A percentile compares a stretch with the other conserved stretches of the same genome.
Evolutionary conservation across 2,329 filamentous ascomycete genomes (phyloP).

Genomic region (Verticillium zaregamsianum): DNA sequence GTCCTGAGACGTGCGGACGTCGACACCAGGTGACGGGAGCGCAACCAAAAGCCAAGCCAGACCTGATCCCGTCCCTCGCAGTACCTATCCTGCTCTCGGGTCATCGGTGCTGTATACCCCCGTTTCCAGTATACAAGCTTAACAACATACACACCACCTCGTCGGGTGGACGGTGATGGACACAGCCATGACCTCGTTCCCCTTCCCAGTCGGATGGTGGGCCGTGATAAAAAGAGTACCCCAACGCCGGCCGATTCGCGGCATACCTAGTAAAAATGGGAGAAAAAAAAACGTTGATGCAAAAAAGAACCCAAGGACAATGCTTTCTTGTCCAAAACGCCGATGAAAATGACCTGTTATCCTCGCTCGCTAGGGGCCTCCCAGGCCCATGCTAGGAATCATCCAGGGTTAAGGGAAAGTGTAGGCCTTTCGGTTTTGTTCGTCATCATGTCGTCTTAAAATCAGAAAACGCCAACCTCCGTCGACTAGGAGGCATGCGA

Average conservation of each 20-base stretch:
- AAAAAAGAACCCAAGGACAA: not conserved
- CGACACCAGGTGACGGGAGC: not conserved
- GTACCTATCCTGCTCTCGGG: not conserved
- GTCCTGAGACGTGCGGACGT: not conserved
- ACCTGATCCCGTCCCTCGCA: not conserved
- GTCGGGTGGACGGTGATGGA: not conserved
- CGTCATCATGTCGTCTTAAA: not conserved
- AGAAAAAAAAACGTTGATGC: not conserved
- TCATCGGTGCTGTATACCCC: not conserved
- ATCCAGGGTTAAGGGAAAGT: not conserved
- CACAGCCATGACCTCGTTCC: not conserved
- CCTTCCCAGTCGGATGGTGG: not conserved
- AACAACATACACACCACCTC: not conserved
- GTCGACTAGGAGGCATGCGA: constrained; percentile 34
- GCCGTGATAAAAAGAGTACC: not conserved
- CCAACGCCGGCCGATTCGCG: not conserved
- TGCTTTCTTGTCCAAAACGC: not conserved
- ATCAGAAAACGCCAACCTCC: not conserved
- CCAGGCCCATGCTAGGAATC: not conserved
- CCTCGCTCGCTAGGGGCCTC: not conserved
- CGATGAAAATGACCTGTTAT: not conserved
- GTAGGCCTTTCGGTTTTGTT: not conserved
- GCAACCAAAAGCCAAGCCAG: not conserved
- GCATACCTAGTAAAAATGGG: not conserved
- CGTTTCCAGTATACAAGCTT: not conserved